Conservation (phyloP, 495 filamentous ascomycete genomes). For the Hyphodiscus hymeniophilus region DNA sequence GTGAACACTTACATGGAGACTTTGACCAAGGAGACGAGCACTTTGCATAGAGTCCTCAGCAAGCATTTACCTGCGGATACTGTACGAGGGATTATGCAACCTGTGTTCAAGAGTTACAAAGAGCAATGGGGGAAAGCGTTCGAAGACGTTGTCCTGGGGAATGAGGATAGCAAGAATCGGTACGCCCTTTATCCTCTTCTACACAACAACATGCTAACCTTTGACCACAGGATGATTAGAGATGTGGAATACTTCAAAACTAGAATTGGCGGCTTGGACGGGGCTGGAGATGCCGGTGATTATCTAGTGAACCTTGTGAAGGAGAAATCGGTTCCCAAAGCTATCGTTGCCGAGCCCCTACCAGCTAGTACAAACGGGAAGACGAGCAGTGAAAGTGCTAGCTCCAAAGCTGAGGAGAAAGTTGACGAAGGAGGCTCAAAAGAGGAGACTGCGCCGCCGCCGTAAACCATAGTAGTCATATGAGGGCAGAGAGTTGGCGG, state of each 20-base stretch:
- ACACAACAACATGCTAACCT: neutral
- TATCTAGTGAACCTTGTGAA: conserved; percentile 60
- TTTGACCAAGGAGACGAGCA: conserved; percentile 79
- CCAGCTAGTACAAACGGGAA: conserved; percentile 1
- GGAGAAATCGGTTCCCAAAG: conserved; percentile 41
- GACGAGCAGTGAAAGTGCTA: neutral
- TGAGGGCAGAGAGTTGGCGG: too few species aligned
- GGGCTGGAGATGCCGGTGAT: conserved; percentile 62
- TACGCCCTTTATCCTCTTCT: conserved; percentile 30
- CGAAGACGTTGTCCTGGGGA: conserved; percentile 54
- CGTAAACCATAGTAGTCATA: too few species aligned
- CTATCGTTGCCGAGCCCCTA: neutral
- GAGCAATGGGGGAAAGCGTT: conserved; percentile 76
- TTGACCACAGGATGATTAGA: conserved; percentile 58
- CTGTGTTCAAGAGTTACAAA: conserved; percentile 81
- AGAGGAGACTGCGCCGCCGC: too few species aligned
- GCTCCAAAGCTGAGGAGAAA: neutral
- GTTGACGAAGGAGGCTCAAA: neutral
- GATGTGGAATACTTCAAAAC: conserved; percentile 73
- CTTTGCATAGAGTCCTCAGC: conserved; percentile 77
- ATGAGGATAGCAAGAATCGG: conserved; percentile 62
- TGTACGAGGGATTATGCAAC: conserved; percentile 78
- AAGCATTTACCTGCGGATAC: conserved; percentile 76
- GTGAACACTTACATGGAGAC: conserved; percentile 82
- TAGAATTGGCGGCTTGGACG: conserved; percentile 70